phyloP scores from a whole-genome alignment of 1,284 basidiomycete species.

The Singerocomus rubriflavus region DNA sequence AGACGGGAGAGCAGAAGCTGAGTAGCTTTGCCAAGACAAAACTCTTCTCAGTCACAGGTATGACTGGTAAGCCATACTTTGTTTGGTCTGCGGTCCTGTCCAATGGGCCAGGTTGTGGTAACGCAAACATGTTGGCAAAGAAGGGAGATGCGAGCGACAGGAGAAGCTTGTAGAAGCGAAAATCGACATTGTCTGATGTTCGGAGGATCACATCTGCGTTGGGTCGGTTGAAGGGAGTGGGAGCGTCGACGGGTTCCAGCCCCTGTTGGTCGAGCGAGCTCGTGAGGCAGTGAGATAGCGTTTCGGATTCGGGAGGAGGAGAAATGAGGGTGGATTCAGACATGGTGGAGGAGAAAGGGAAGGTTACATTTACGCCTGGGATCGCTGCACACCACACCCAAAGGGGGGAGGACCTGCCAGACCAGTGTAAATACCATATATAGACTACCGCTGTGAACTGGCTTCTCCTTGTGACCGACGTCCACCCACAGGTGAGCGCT shows the following conservation, averaged over 20 bases:
- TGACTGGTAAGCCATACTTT: slow-evolving; percentile 31
- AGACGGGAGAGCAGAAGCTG: slow-evolving; percentile 32
- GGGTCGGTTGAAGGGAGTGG: slow-evolving; percentile 30
- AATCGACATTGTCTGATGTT: slow-evolving; percentile 39
- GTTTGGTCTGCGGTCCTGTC: slow-evolving; percentile 30
- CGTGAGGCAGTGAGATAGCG: not conserved
- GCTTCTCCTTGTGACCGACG: no score
- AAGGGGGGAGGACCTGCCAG: slow-evolving; percentile 14
- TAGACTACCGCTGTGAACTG: not conserved
- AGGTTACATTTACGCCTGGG: not conserved
- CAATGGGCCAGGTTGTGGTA: slow-evolving; percentile 35
- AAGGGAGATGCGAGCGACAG: no score
- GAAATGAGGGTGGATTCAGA: slow-evolving; percentile 6
- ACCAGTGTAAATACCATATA: no score
- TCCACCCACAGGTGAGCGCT: no score
- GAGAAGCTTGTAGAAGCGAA: slow-evolving; percentile 38
- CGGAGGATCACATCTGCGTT: slow-evolving; percentile 40
- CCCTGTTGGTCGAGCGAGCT: not conserved
- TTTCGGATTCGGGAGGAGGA: slow-evolving; percentile 2
- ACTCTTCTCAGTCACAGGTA: slow-evolving; percentile 33
- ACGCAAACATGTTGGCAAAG: slow-evolving; percentile 41
- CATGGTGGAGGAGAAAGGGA: slow-evolving; percentile 14
- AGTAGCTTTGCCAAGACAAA: slow-evolving; percentile 28
- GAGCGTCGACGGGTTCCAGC: slow-evolving; percentile 25
- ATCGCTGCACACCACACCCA: no score